Conservation (phyloP, 1,284 basidiomycete genomes). For the Wolfiporia cocos region DNA sequence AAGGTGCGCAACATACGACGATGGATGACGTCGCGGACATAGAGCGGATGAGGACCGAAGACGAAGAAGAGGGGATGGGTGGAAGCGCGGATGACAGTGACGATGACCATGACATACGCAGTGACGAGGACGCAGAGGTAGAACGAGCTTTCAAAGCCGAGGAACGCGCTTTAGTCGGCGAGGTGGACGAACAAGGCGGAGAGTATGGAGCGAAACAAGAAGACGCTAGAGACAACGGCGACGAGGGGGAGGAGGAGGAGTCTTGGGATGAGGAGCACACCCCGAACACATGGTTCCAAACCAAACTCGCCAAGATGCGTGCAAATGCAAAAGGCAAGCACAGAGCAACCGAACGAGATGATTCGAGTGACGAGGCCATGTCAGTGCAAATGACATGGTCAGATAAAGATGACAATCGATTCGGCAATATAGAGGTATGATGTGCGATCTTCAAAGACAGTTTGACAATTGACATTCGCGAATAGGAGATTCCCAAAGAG, state of each 20-base stretch:
- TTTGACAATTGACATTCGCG: slow-evolving; percentile 1
- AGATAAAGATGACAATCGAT: slow-evolving; percentile 60
- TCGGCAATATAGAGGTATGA: slow-evolving; percentile 56
- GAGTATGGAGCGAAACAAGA: slow-evolving; percentile 17
- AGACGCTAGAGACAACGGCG: slow-evolving; percentile 12
- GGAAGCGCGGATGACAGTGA: slow-evolving; percentile 3
- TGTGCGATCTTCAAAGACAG: background rate
- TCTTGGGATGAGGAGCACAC: slow-evolving; percentile 34
- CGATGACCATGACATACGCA: slow-evolving; percentile 1
- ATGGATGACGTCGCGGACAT: slow-evolving; percentile 62
- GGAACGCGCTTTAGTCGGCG: slow-evolving; percentile 16
- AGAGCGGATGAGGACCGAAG: slow-evolving; percentile 45
- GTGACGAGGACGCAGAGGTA: slow-evolving; percentile 19
- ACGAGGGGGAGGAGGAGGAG: slow-evolving; percentile 19
- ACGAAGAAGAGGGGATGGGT: slow-evolving; percentile 33
- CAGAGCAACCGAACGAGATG: slow-evolving; percentile 37
- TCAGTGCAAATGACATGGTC: slow-evolving; percentile 39
- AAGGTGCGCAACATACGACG: slow-evolving; percentile 46
- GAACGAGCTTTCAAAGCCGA: slow-evolving; percentile 11
- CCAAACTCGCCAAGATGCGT: slow-evolving; percentile 40
- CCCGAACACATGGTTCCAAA: slow-evolving; percentile 47
- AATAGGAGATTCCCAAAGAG: slow-evolving; percentile 40
- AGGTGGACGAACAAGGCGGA: slow-evolving; percentile 11
- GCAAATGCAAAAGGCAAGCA: slow-evolving; percentile 32
- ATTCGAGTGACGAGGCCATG: slow-evolving; percentile 25